phyloP scores from a whole-genome alignment of 2,329 filamentous ascomycete species.

The Cladosporium halotolerans region DNA sequence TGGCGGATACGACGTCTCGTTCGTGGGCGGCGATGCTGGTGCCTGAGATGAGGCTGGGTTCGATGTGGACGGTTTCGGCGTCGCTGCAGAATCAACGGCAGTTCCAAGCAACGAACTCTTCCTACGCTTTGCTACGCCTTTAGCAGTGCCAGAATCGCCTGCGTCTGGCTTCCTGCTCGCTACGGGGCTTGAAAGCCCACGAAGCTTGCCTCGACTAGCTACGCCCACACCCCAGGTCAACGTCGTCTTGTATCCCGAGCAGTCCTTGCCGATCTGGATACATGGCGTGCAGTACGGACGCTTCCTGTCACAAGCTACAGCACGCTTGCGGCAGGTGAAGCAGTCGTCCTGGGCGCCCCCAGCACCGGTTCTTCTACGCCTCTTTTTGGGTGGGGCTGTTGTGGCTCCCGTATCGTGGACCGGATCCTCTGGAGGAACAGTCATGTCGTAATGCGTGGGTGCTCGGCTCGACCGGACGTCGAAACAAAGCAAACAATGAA shows the following conservation, averaged over 20 bases:
- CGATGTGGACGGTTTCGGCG: not conserved
- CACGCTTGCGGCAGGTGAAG: constrained; percentile 83
- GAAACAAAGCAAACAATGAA: not conserved
- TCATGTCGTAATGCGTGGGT: not conserved
- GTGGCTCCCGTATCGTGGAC: not conserved
- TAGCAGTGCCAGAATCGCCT: constrained; percentile 13
- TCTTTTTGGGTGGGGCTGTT: constrained; percentile 46
- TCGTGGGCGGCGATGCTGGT: not conserved
- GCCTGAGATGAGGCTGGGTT: not conserved
- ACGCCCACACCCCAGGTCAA: constrained; percentile 96
- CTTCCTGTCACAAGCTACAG: constrained; percentile 80
- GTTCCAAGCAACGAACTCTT: constrained; percentile 20
- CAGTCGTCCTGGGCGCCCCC: constrained; percentile 91
- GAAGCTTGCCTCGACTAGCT: constrained; percentile 88
- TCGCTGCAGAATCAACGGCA: not conserved
- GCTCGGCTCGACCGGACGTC: too few species aligned
- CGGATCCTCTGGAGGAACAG: not conserved
- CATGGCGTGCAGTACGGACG: constrained; percentile 94
- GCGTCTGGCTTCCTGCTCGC: constrained; percentile 37
- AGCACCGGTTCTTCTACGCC: constrained; percentile 79
- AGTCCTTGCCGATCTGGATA: constrained; percentile 84
- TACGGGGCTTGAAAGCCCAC: constrained; percentile 71
- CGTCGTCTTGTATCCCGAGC: constrained; percentile 92
- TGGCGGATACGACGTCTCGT: not conserved
- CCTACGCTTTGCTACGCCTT: constrained; percentile 15